Evolutionary conservation across 1,284 basidiomycete genomes (phyloP).

Genomic region (Gymnopus androsaceus): DNA sequence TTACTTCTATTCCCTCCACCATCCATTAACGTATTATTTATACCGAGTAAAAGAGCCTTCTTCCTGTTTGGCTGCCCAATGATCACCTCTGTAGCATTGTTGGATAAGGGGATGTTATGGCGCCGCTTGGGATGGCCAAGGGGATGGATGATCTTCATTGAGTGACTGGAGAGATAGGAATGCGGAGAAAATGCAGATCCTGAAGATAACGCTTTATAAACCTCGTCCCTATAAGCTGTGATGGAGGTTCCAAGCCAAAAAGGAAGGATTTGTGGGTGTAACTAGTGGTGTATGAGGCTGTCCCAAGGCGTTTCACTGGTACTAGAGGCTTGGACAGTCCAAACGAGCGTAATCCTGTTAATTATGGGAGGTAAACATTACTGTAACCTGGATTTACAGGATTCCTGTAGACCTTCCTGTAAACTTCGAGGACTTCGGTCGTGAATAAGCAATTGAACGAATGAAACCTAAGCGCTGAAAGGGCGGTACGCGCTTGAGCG

Average conservation of each 20-base stretch:
- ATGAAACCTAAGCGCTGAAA: not conserved
- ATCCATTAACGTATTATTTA: slow-evolving; percentile 14
- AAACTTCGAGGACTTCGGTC: not conserved
- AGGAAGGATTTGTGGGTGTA: not conserved
- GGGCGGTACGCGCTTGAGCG: too few relatives aligned
- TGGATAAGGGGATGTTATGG: not conserved
- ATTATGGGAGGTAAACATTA: not conserved
- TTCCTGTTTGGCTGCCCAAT: slow-evolving; percentile 11
- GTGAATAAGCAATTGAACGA: not conserved
- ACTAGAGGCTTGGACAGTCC: not conserved
- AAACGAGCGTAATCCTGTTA: not conserved
- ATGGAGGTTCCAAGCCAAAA: not conserved
- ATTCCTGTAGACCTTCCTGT: not conserved
- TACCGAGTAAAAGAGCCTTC: slow-evolving; percentile 25
- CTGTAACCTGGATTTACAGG: not conserved
- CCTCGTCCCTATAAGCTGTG: not conserved
- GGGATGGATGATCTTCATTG: slow-evolving; percentile 12
- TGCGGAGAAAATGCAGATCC: not conserved
- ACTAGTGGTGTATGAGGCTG: not conserved
- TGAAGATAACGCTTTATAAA: not conserved
- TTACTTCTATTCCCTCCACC: not conserved
- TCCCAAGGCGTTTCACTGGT: too few relatives aligned
- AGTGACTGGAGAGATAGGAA: not conserved
- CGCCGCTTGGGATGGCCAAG: slow-evolving; percentile 1
- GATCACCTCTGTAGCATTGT: not conserved